Conservation (phyloP, 2,329 filamentous ascomycete species). For the Talaromyces sp. region DNA sequence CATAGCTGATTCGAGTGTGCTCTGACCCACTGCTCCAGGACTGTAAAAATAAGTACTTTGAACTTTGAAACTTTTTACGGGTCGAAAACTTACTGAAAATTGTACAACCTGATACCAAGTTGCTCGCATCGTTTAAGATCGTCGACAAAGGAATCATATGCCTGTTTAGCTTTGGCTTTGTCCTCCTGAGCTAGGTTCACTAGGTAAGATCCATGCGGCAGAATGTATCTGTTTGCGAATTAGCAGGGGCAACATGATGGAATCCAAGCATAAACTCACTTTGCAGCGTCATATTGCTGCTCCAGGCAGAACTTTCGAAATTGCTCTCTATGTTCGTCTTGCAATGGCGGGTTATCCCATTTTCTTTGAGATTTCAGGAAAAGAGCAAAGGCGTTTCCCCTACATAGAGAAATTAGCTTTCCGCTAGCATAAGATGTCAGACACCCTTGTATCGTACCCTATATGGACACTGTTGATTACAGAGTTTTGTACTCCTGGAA, state of each 20-base stretch:
- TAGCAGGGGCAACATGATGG: not conserved
- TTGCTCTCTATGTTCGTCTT: constrained; percentile 60
- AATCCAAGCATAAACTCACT: constrained; percentile 28
- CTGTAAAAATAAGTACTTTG: constrained; percentile 19
- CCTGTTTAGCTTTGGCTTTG: constrained; percentile 72
- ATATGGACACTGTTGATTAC: constrained; percentile 73
- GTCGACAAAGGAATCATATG: constrained; percentile 80
- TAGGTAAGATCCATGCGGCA: constrained; percentile 93
- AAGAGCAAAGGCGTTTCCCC: constrained; percentile 87
- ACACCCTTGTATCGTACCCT: constrained; percentile 41
- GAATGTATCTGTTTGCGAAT: constrained; percentile 52
- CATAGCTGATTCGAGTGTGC: constrained; percentile 65
- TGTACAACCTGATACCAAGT: constrained; percentile 88
- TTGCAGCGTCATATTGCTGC: constrained; percentile 65
- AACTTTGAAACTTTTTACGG: not conserved
- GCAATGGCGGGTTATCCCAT: constrained; percentile 79
- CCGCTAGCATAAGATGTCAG: not conserved
- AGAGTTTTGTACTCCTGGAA: constrained; percentile 78
- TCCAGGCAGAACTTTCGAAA: constrained; percentile 67
- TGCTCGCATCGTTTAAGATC: constrained; percentile 80
- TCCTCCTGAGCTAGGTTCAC: constrained; percentile 92
- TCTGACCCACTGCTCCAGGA: constrained; percentile 74
- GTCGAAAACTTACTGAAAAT: constrained; percentile 66
- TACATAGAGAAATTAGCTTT: constrained; percentile 19
- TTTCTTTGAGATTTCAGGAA: constrained; percentile 97